Evolutionary conservation across 345 rosid genomes (phyloP), one percentile per base, ranked within the genome.

Genomic region (Hevea brasiliensis): DNA sequence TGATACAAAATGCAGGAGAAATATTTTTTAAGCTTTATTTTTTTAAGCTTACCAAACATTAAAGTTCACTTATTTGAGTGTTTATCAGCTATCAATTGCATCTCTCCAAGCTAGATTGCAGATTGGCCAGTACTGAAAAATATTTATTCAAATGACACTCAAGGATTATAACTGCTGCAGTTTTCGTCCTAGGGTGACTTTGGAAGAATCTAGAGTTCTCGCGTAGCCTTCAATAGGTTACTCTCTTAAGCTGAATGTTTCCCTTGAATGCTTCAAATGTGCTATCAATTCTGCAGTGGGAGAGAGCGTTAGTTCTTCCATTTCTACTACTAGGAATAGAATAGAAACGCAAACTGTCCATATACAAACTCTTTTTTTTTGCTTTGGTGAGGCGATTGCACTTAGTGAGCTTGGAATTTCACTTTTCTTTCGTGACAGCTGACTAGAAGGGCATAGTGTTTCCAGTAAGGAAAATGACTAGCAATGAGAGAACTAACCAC

Each of bases 281-380:
- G 53, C 53, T 48, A 14, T 48, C 53, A 48, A 14, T 14, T 37
- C 67, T 74, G 47, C 67, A 58, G 21, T 32, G 20, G 68, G 57
- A 51, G 58, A 72, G 7, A 13, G 41, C n/a, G 70, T 80, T 84
- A 64, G 76, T 76, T 83, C 76, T 78, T 84, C 73, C 8, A 56
- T 51, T 58, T n/a, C 45, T 72, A 65, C 44, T 74, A 59, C 13
- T 75, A 60, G 72, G 68, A 75, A 63, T 84, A 85, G 79, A 80
- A 74, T 70, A 84, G 85, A 80, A 83, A 80, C 72, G 74, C 71
- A 24, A 77, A 80, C 75, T 84, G 88, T 89, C 73, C 85, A 86
- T 87, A 87, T 40, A n/a, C n/a, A n/a, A n/a, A n/a, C n/a, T n/a
- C n/a, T n/a, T n/a, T n/a, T n/a, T n/a, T n/a, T n/a, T n/a, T n/a